A percentile compares a stretch with the other conserved stretches of the same genome.
phyloP scores from a whole-genome alignment of 2,329 filamentous ascomycete species.

The Orbilia ellipsospora region DNA sequence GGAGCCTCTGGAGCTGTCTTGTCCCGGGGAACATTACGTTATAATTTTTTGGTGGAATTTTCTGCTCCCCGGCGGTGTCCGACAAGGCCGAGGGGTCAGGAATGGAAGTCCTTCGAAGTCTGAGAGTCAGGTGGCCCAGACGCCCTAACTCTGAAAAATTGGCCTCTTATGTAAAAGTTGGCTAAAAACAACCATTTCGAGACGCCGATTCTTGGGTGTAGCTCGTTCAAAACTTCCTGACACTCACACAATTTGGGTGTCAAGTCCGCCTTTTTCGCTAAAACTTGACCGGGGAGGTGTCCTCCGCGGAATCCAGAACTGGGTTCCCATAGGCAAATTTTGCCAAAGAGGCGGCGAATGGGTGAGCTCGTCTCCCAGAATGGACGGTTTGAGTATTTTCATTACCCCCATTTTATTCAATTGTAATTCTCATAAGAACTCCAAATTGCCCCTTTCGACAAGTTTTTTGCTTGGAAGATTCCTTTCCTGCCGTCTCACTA shows the following conservation, averaged over 20 bases:
- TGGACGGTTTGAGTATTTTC: constrained; percentile 35
- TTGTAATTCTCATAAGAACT: constrained; percentile 47
- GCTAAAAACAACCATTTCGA: constrained; percentile 48
- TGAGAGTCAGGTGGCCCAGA: constrained; percentile 45
- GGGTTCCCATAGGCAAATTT: constrained; percentile 29
- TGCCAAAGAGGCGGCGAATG: constrained; percentile 26
- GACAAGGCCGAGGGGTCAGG: constrained; percentile 23
- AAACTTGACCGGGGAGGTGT: constrained; percentile 6
- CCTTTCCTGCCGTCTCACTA: constrained; percentile 19
- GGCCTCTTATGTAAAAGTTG: constrained; percentile 53
- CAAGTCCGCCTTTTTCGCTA: constrained; percentile 21
- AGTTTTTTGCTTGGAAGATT: constrained; percentile 33
- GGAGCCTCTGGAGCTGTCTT: constrained; percentile 12
- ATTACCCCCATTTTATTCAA: constrained; percentile 56
- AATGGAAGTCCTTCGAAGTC: constrained; percentile 1
- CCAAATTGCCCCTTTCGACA: constrained; percentile 46
- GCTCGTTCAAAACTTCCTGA: constrained; percentile 1
- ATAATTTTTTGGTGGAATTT: constrained; percentile 16
- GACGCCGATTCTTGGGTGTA: constrained; percentile 52
- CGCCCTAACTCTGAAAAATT: constrained; percentile 15
- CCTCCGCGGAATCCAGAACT: constrained; percentile 36
- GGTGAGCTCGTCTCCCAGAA: constrained; percentile 35
- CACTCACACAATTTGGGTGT: constrained; percentile 19
- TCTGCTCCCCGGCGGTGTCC: constrained; percentile 51
- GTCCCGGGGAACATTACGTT: constrained; percentile 50